phyloP scores from a whole-genome alignment of 2,329 filamentous ascomycete species.

The Alternaria triticimaculans region DNA sequence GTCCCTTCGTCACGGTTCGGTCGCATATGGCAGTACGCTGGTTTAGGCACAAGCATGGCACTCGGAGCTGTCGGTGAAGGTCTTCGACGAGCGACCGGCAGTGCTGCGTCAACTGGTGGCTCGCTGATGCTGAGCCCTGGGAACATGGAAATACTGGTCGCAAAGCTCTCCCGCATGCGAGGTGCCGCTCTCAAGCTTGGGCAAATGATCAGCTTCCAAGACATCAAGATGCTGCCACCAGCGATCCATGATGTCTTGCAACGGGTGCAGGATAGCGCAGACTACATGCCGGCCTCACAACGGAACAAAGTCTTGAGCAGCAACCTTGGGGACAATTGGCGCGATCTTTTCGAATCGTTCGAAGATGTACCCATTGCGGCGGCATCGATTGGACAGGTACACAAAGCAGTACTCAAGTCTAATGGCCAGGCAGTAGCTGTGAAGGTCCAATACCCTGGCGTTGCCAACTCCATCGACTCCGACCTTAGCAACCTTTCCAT shows the following conservation, averaged over 20 bases:
- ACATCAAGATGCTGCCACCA: conserved; percentile 89
- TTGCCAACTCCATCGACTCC: conserved; percentile 94
- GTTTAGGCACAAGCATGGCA: conserved; percentile 92
- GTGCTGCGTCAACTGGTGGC: conserved; percentile 62
- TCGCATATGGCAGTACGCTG: conserved; percentile 92
- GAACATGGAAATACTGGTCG: conserved; percentile 92
- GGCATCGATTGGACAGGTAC: conserved; percentile 96
- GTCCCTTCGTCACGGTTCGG: conserved; percentile 89
- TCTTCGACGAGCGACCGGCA: conserved; percentile 78
- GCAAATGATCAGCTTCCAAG: conserved; percentile 98
- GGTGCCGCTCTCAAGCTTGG: conserved; percentile 96
- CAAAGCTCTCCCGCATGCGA: conserved; percentile 93
- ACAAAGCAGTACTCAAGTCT: conserved; percentile 79
- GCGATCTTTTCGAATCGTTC: conserved; percentile 81
- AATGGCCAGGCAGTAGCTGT: conserved; percentile 82
- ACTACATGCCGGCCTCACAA: conserved; percentile 97
- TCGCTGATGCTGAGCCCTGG: conserved; percentile 85
- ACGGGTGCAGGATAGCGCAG: conserved; percentile 92
- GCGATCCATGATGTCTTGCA: conserved; percentile 89
- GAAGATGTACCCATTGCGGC: conserved; percentile 92
- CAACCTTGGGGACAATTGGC: conserved; percentile 85
- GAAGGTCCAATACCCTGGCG: conserved; percentile 97
- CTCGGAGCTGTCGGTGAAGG: conserved; percentile 88
- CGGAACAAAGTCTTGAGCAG: conserved; percentile 80
- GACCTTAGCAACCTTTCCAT: conserved; percentile 93